Evolutionary conservation across 1,284 basidiomycete species (phyloP), one percentile per base, ranked within the genome.

Genomic region (Rugiboletus extremiorientalis): DNA sequence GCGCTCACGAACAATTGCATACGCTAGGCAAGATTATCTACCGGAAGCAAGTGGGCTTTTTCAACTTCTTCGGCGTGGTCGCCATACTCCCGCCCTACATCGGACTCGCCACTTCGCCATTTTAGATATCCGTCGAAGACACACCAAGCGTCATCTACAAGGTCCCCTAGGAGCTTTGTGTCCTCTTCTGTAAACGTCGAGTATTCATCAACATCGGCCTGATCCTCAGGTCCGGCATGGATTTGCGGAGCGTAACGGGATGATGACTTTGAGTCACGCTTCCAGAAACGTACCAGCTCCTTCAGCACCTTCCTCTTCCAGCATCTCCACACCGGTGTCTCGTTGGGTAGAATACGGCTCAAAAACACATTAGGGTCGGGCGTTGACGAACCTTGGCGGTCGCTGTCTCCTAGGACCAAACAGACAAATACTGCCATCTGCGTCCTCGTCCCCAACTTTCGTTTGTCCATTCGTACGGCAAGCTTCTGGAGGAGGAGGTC

Each of bases 371-470:
- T 47, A 0, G 56, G 49, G n/a, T 55, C 49, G 4, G 50, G 49
- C 20, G 41, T 55, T 1, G 22, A 25, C n/a, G 58, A 45, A 6
- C 55, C 12, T 40, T 4, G 8, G 28, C 16, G 43, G 15, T 54
- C 23, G 28, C 23, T 36, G 3, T 60, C 50, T 31, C 54, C 65
- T 4, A 72, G 45, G 27, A 52, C 16, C 28, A 69, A 41, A 33
- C 68, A 67, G 37, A 65, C 57, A 12, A 72, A 61, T 50, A 70
- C 69, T 6, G 66, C 60, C 61, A 65, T 70, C 38, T 71, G 67
- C 8, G 69, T 70, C 55, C 69, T 65, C 31, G 71, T 69, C 6
- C 69, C 58, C 9, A 65, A 40, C 4, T 6, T 44, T 41, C 56
- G 48, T 23, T 61, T 71, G 37, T 55, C 58, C 58, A 55, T 56